Conservation (phyloP, 78 protist species). For the Dictyostelium intermedium region DNA sequence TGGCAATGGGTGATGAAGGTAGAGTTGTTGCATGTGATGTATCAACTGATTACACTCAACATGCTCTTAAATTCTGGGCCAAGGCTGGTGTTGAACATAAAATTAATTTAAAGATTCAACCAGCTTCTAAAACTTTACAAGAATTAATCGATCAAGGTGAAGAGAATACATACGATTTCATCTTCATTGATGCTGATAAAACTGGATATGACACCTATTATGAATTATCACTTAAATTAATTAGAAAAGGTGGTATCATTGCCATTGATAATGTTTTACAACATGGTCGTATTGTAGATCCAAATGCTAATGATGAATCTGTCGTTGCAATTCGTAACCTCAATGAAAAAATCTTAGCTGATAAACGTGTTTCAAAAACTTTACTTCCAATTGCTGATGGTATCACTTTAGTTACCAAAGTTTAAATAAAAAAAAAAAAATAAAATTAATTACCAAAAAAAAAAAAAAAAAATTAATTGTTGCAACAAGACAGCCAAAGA, state of each 20-base stretch:
- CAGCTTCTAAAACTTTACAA: constrained; percentile 79
- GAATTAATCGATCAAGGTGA: constrained; percentile 51
- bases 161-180: constrained; percentile 81
- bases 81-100: constrained; percentile 83
- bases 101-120: constrained; percentile 76
- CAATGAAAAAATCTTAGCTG: constrained; percentile 54
- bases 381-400: constrained; percentile 86
- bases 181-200: constrained; percentile 91
- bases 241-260: constrained; percentile 84
- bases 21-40: constrained; percentile 78
- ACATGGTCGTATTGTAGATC: constrained; percentile 42
- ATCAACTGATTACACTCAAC: constrained; percentile 71
- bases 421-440: constrained; percentile 7
- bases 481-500: too few relatives aligned
- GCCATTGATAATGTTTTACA: constrained; percentile 81
- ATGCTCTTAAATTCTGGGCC: constrained; percentile 61
- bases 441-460: not conserved
- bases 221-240: constrained; percentile 71
- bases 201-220: constrained; percentile 75
- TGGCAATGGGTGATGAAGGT: constrained; percentile 85
- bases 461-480: too few relatives aligned
- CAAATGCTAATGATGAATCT: not conserved
- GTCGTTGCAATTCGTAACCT: constrained; percentile 57
- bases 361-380: constrained; percentile 44
- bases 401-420: constrained; percentile 63